Conservation (phyloP, 345 rosid species). For the Odontarrhena argentea region DNA sequence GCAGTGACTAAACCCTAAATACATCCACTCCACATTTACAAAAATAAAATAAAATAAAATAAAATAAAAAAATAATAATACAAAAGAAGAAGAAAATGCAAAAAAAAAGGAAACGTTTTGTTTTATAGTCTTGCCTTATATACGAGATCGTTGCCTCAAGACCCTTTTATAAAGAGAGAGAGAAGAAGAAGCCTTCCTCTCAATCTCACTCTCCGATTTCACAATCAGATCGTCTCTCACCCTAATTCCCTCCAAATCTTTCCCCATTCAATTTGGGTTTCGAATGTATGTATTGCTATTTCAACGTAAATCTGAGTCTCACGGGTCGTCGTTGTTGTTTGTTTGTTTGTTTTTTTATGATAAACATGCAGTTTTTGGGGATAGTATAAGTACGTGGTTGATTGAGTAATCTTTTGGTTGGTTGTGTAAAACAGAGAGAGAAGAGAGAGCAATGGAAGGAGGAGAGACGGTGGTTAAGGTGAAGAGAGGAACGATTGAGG, state of each 20-base stretch:
- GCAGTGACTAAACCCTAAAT: no score
- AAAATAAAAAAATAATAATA: not conserved
- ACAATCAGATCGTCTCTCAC: conserved; percentile 33
- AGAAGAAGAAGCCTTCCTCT: not conserved
- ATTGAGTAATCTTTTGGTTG: no score
- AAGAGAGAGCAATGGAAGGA: conserved; percentile 40
- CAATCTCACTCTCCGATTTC: conserved; percentile 27
- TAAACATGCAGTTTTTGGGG: conserved; percentile 52
- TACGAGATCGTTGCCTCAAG: no score
- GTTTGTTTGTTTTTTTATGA: conserved; percentile 20
- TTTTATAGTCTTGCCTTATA: no score
- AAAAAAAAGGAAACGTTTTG: no score
- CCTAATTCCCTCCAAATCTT: conserved; percentile 13
- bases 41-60: no score
- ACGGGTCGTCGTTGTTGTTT: not conserved
- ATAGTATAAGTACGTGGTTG: conserved; percentile 25
- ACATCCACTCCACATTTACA: not conserved
- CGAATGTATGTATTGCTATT: conserved; percentile 39
- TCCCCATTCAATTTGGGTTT: conserved; percentile 32
- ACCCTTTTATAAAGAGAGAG: no score
- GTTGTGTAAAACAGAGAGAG: not conserved
- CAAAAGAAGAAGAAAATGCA: not conserved
- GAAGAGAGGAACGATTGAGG: conserved; percentile 67
- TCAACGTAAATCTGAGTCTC: conserved; percentile 53
- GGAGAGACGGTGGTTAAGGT: conserved; percentile 60